Evolutionary conservation across 139 green algal genomes (phyloP), one percentile per base, ranked within the genome.

Genomic region (Marvania coccoides): DNA sequence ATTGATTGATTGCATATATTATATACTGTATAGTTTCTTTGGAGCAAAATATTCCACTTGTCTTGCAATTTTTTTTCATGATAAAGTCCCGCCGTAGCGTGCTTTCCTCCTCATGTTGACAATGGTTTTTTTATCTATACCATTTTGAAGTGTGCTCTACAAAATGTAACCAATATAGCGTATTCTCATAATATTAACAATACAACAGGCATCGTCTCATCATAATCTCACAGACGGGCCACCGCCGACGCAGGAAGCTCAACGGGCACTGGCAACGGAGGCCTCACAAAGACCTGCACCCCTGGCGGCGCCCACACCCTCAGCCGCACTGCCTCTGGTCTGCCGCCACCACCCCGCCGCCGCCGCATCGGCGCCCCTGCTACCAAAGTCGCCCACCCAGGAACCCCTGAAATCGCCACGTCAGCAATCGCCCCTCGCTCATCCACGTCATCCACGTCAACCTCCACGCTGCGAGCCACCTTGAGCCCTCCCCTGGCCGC

Each of bases 251-350:
- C n/a, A n/a, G n/a, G n/a, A n/a, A n/a, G n/a, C n/a, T n/a, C 46
- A 57, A 39, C 14, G n/a, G 53, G 37, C 6, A 75, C 26, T 1
- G 91, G 91, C 67, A 97, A 58, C 4, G 87, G 79, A n/a, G 82
- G 76, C 12, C 92, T 70, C 37, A 87, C 42, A 70, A 93, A 95
- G 55, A 93, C 88, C 74, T 98, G 89, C 7, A 98, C 75, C 1
- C 92, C 92, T 1, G 70, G 60, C 1, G 89, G 88, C 10, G 70
- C 79, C 78, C 85, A 95, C 26, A 96, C 75, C 0, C 74, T 45
- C 39, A 96, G 30, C 35, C 31, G 58, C 38, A 80, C 55, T 14
- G 5, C 8, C 23, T 1, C 8, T 8, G 23, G 35, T 35, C 34
- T 15, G 42, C 58, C 29, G 63, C 23, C 15, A 29, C 29, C 23